phyloP scores from a whole-genome alignment of 176 grass and related monocot genomes.

The Pharus latifolius region DNA sequence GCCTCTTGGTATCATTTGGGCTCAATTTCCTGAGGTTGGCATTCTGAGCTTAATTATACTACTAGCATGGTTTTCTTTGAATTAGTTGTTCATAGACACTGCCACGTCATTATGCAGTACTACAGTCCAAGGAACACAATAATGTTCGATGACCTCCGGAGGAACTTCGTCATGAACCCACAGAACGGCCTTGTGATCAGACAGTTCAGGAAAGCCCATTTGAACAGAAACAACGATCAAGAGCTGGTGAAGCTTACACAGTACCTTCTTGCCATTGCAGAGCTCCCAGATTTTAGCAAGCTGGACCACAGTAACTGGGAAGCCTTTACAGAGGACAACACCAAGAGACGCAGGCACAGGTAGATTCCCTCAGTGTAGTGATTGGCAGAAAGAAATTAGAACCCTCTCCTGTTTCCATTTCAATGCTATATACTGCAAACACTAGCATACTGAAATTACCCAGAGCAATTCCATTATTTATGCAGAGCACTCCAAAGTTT shows the following conservation, averaged over 20 bases:
- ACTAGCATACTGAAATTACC: neutral
- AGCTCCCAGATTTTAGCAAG: slow-evolving; percentile 62
- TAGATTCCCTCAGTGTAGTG: slow-evolving; percentile 21
- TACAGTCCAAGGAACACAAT: slow-evolving; percentile 80
- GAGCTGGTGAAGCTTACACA: slow-evolving; percentile 77
- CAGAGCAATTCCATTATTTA: neutral
- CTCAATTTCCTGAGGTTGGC: slow-evolving; percentile 76
- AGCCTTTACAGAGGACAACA: slow-evolving; percentile 49
- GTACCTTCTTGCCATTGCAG: slow-evolving; percentile 80
- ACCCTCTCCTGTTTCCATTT: neutral
- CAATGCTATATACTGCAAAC: neutral
- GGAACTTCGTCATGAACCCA: slow-evolving; percentile 97
- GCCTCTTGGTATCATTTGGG: slow-evolving; percentile 87
- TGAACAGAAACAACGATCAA: slow-evolving; percentile 49
- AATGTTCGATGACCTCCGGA: slow-evolving; percentile 93
- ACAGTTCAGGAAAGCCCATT: slow-evolving; percentile 70
- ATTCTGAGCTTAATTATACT: neutral
- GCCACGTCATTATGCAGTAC: slow-evolving; percentile 45
- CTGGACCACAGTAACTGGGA: slow-evolving; percentile 85
- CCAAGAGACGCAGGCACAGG: slow-evolving; percentile 61
- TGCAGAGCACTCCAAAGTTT: neutral
- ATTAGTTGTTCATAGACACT: slow-evolving; percentile 3
- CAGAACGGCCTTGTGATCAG: slow-evolving; percentile 84
- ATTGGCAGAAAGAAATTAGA: neutral
- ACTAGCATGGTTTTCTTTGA: neutral